Percentiles rank a stretch among this genome's conserved stretches.
Evolutionary conservation across 2,329 filamentous ascomycete species (phyloP).

Genomic region (Neophaeococcomyces mojaviensis): DNA sequence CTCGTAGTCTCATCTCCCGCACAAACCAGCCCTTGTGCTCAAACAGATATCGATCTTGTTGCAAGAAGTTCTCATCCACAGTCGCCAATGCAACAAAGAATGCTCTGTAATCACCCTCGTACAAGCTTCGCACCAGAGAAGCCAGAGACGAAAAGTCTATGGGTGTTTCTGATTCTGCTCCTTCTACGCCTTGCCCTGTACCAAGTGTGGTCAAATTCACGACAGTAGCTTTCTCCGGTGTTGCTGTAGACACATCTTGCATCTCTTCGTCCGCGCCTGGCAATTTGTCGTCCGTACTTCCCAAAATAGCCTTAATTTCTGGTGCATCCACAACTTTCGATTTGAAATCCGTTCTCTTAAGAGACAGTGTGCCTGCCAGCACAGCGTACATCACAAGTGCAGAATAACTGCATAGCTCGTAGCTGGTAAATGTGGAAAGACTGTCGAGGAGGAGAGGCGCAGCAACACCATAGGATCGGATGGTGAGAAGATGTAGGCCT

Average conservation of each 20-base stretch:
- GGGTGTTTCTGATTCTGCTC: conserved; percentile 64
- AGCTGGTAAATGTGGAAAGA: conserved; percentile 95
- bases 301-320: conserved; percentile 95
- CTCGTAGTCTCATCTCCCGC: conserved; percentile 92
- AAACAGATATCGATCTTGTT: conserved; percentile 86
- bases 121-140: conserved; percentile 81
- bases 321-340: conserved; percentile 96
- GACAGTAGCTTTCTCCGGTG: conserved; percentile 51
- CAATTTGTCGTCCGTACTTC: conserved; percentile 79
- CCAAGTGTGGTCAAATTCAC: conserved; percentile 86
- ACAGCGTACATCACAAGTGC: conserved; percentile 92
- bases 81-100: conserved; percentile 86
- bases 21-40: conserved; percentile 98
- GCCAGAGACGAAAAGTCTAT: conserved; percentile 86
- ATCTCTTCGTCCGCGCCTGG: conserved; percentile 74
- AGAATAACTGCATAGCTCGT: conserved; percentile 96
- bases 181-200: conserved; percentile 54
- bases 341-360: conserved; percentile 98
- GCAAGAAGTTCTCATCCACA: conserved; percentile 90
- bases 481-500: conserved; percentile 83
- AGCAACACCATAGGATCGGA: conserved; percentile 81
- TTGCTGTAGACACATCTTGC: conserved; percentile 51
- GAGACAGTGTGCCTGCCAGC: conserved; percentile 82
- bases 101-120: conserved; percentile 85
- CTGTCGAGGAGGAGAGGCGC: conserved; percentile 93